These are phyloP conservation scores for Aureobasidium sp. DNA, from an alignment of 2,329 filamentous ascomycete species.

Conservation along the genomic window DNA sequence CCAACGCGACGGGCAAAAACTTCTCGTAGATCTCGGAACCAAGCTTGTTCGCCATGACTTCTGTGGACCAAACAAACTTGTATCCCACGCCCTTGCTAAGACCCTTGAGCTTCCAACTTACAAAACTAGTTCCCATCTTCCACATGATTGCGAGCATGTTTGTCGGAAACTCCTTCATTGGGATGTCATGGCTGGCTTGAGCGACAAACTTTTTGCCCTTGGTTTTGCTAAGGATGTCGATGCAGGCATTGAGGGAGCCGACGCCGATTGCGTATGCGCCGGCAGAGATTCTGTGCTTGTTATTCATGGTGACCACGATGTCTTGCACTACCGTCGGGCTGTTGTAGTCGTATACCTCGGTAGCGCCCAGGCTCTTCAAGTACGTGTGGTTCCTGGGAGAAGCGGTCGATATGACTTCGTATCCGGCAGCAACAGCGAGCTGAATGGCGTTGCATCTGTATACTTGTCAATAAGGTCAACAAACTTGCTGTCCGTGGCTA, in stretches of 20 bases:
- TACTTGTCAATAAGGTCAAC: not conserved
- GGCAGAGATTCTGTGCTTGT: not conserved
- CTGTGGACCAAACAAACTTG: slow-evolving; percentile 5
- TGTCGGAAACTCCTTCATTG: not conserved
- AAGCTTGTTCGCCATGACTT: slow-evolving; percentile 5
- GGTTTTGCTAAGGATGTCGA: slow-evolving; percentile 1
- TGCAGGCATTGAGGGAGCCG: not conserved
- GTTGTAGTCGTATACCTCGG: slow-evolving; percentile 41
- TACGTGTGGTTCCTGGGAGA: slow-evolving; percentile 40
- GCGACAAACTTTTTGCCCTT: slow-evolving; percentile 12
- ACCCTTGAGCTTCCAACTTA: not conserved
- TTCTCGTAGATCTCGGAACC: slow-evolving; percentile 3
- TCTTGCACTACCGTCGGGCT: slow-evolving; percentile 28
- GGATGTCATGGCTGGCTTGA: slow-evolving; percentile 6
- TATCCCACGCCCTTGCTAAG: not conserved
- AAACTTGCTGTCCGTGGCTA: not conserved
- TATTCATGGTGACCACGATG: slow-evolving; percentile 17
- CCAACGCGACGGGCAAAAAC: slow-evolving; percentile 30
- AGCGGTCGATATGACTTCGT: slow-evolving; percentile 40
- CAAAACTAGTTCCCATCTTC: not conserved
- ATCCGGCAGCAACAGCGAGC: slow-evolving; percentile 38
- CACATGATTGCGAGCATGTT: not conserved
- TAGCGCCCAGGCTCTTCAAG: slow-evolving; percentile 39
- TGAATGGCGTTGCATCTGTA: slow-evolving; percentile 38
- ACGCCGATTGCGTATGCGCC: slow-evolving; percentile 7